These are phyloP conservation scores for Tetrastigma voinierianum DNA, from an alignment of 164 flowering plant genomes.

Conservation along the genomic window DNA sequence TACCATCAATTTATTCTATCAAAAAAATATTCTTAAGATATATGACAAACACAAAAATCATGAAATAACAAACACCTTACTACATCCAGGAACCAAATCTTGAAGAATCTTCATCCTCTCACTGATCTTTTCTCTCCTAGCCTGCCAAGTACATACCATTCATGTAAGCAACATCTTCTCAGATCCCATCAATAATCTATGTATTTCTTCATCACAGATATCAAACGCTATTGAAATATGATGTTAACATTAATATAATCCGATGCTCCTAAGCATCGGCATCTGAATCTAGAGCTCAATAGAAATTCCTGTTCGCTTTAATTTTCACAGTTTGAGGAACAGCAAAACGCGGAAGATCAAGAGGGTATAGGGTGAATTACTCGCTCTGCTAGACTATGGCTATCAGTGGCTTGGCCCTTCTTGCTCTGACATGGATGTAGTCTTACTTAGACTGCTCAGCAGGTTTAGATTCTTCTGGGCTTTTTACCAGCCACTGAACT, in stretches of 20 bases:
- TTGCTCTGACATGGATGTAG: slow-evolving; percentile 89
- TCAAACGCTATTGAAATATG: not conserved
- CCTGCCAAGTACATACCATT: slow-evolving; percentile 44
- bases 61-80: slow-evolving; percentile 52
- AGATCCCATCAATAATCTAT: not conserved
- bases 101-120: slow-evolving; percentile 98
- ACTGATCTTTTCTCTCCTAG: slow-evolving; percentile 94
- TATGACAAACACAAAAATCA: slow-evolving; percentile 4
- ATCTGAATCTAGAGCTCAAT: not conserved
- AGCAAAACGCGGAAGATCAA: not conserved
- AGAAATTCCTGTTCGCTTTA: not conserved
- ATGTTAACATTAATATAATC: no score
- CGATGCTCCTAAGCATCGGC: no score
- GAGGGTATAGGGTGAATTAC: slow-evolving; percentile 37
- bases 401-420: slow-evolving; percentile 99
- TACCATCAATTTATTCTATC: no score
- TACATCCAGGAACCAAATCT: slow-evolving; percentile 98
- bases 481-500: slow-evolving; percentile 48
- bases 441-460: slow-evolving; percentile 80
- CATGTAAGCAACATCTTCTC: not conserved
- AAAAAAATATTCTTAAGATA: no score
- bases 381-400: slow-evolving; percentile 97
- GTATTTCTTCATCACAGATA: not conserved
- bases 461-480: slow-evolving; percentile 46
- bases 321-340: not conserved